Base-by-base conservation (phyloP, 108 stramenopile species). In the Pseudonitzschia delicatissima region DNA sequence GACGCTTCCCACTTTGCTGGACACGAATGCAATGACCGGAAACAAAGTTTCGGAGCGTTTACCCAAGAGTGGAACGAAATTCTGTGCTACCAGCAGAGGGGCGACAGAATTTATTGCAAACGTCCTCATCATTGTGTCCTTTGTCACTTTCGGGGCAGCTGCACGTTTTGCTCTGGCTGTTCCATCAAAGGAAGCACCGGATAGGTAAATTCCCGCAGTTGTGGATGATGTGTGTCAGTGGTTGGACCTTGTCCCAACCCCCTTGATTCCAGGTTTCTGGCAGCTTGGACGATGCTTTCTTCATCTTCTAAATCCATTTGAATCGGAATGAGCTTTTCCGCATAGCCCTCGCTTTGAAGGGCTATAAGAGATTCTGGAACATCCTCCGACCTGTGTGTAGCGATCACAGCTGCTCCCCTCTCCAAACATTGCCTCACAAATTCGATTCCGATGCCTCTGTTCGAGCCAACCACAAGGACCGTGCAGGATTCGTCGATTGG, bases 81-180 rank as follows among this genome's bases (percentile, higher is more conserved):
- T 59, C 45, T 78, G 66, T 5, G 77, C 67, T 3, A 78, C 57
- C 55, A 62, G 37, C 4, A 78, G 34, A 21, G 77, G 77, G 11
- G 62, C 77, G 20, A 72, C 15, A 4, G 77, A 59, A 36, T 78
- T 78, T 8, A 78, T 18, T 57, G 72, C 67, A 63, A 78, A 78
- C 7, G 71, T 52, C 67, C 28, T 68, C 44, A 49, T 48, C 71
- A 78, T 63, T 12, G 63, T 23, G 4, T 74, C 58, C 73, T 51
- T 68, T 7, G 71, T 64, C 21, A 74, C 60, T 33, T 36, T 74
- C 17, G 53, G 31, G 28, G 53, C 27, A 3, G 53, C 53, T 4
- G 53, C 53, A 55, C 53, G 53, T n/a, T 33, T 33, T 33, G 53
- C 48, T 66, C 65, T 15, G 21, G 65, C 48, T 25, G 50, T 51